Percentiles rank a stretch among this genome's conserved stretches.
phyloP scores from a whole-genome alignment of 768 basidiomycete species.

The Lepiota subincarnata region DNA sequence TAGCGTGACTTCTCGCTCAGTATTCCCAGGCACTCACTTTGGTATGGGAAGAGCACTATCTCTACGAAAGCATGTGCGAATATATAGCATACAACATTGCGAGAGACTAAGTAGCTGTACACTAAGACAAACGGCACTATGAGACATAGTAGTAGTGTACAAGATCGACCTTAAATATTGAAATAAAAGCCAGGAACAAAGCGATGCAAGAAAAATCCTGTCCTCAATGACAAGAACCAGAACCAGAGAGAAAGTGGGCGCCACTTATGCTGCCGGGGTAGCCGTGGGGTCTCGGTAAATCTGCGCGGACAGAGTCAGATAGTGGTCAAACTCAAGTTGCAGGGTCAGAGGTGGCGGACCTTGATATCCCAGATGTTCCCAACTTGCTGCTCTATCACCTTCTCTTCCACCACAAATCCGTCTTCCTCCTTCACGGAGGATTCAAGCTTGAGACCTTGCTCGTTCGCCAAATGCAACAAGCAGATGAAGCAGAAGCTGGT shows the following conservation, averaged over 20 bases:
- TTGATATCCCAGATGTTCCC: constrained; percentile 76
- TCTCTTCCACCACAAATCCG: constrained; percentile 32
- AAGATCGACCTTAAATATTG: constrained; percentile 1
- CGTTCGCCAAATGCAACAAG: constrained; percentile 92
- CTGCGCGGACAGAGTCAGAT: constrained; percentile 21
- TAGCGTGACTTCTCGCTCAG: too few relatives aligned
- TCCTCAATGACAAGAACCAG: constrained; percentile 4
- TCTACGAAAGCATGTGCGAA: not conserved
- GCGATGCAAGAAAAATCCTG: constrained; percentile 13
- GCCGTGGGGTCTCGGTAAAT: constrained; percentile 46
- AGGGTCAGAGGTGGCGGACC: constrained; percentile 33
- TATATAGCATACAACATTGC: constrained; percentile 19
- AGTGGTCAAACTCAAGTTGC: not conserved
- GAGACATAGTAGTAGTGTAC: constrained; percentile 2
- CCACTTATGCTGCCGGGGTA: constrained; percentile 30
- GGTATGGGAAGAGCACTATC: not conserved
- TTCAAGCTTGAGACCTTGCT: constrained; percentile 87
- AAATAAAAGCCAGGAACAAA: not conserved
- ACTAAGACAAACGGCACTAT: not conserved
- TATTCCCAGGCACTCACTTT: too few relatives aligned
- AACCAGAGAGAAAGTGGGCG: not conserved
- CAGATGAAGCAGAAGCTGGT: constrained; percentile 99
- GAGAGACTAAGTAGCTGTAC: constrained; percentile 8
- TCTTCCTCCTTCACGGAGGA: constrained; percentile 34
- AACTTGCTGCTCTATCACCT: constrained; percentile 36